phyloP scores from a whole-genome alignment of 1,284 basidiomycete genomes.

The Jaminaea rosea region DNA sequence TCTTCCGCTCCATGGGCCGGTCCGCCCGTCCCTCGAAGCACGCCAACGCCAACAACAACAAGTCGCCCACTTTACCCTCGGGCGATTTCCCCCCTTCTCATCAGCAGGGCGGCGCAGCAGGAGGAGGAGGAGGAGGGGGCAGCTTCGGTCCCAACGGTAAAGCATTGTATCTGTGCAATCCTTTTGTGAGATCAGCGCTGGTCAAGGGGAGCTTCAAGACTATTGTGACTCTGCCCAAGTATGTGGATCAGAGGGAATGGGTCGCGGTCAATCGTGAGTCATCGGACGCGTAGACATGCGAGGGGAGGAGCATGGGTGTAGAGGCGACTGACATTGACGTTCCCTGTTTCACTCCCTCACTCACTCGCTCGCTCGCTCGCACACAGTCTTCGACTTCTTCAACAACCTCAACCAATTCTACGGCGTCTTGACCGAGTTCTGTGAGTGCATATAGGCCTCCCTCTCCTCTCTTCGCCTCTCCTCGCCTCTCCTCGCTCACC shows the following conservation, averaged over 20 bases:
- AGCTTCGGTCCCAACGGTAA: constrained; percentile 19
- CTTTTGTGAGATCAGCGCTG: constrained; percentile 86
- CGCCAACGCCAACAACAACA: too few relatives aligned
- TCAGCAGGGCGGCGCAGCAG: background rate
- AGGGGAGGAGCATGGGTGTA: background rate
- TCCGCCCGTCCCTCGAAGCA: constrained; percentile 29
- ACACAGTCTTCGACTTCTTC: constrained; percentile 54
- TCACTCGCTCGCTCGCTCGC: background rate
- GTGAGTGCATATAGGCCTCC: too few relatives aligned
- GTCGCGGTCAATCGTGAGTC: constrained; percentile 84
- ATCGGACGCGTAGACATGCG: background rate
- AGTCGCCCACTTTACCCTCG: constrained; percentile 25
- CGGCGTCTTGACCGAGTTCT: constrained; percentile 86
- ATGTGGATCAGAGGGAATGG: constrained; percentile 62
- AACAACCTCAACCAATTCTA: constrained; percentile 96
- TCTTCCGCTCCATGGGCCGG: constrained; percentile 37
- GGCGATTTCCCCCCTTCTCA: constrained; percentile 10
- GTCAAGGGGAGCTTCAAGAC: constrained; percentile 99
- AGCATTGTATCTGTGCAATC: constrained; percentile 45
- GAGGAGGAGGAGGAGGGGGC: background rate
- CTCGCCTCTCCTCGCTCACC: too few relatives aligned
- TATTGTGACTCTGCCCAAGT: constrained; percentile 93
- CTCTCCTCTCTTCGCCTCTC: too few relatives aligned
- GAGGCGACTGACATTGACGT: constrained; percentile 48
- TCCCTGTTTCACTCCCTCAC: background rate